phyloP scores from a whole-genome alignment of 805 yeast species.

The Candida xyloterini region DNA sequence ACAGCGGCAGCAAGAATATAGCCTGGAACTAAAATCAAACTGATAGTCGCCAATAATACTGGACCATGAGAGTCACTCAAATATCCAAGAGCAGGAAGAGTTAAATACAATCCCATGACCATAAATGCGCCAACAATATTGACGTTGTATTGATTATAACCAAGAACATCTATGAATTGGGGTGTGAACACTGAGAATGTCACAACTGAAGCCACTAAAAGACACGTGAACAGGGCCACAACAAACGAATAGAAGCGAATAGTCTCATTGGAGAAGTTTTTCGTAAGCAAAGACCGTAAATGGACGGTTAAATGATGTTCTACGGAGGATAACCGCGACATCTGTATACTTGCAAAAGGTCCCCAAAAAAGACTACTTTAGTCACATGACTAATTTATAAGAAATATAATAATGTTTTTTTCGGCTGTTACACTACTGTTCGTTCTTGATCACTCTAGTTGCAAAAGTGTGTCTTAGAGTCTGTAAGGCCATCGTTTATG shows the following conservation, averaged over 20 bases:
- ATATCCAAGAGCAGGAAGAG: slow-evolving; percentile 79
- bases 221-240: slow-evolving; percentile 59
- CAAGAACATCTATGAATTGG: slow-evolving; percentile 55
- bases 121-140: slow-evolving; percentile 74
- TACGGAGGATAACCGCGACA: slow-evolving; percentile 27
- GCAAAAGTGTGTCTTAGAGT: slow-evolving; percentile 4
- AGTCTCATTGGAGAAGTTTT: slow-evolving; percentile 38
- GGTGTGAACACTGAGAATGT: slow-evolving; percentile 79
- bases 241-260: slow-evolving; percentile 52
- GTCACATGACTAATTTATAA: not conserved
- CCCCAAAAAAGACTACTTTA: slow-evolving; percentile 1
- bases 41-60: slow-evolving; percentile 59
- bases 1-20: slow-evolving; percentile 51
- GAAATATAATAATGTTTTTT: too few species aligned
- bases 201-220: slow-evolving; percentile 78
- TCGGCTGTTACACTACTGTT: slow-evolving; percentile 2
- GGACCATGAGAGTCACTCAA: slow-evolving; percentile 87
- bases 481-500: slow-evolving; percentile 6
- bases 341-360: not conserved
- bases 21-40: slow-evolving; percentile 65
- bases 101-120: slow-evolving; percentile 78
- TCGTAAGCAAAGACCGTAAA: slow-evolving; percentile 42
- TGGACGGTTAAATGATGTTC: slow-evolving; percentile 43
- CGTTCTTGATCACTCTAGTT: not conserved
- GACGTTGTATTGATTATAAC: slow-evolving; percentile 58